Conservation (phyloP, 768 basidiomycete genomes). For the Lentinula guzmanii region DNA sequence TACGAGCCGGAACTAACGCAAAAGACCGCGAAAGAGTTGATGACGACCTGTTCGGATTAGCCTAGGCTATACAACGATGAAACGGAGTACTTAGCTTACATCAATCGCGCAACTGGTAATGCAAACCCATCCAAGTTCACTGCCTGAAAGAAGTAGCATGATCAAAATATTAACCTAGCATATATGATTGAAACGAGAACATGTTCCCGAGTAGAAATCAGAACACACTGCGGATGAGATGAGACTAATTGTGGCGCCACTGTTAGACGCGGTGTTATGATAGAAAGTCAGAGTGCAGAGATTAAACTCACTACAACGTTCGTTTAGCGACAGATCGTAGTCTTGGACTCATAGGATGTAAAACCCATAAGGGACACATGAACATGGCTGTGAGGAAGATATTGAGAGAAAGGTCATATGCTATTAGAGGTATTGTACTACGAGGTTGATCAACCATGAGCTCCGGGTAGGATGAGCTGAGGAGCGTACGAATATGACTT, state of each 20-base stretch:
- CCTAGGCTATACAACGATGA: neutral
- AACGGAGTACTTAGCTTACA: neutral
- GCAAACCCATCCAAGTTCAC: slow-evolving; percentile 4
- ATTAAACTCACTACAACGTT: neutral
- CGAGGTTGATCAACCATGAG: neutral
- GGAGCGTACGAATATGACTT: neutral
- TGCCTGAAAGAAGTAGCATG: neutral
- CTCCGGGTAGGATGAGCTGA: neutral
- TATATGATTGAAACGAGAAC: neutral
- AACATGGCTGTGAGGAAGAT: slow-evolving; percentile 6
- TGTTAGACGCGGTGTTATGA: neutral
- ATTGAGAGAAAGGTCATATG: slow-evolving; percentile 3
- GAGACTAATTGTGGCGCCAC: slow-evolving; percentile 3
- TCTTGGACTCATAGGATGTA: slow-evolving; percentile 3
- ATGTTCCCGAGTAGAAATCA: neutral
- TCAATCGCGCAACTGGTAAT: neutral
- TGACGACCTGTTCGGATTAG: neutral
- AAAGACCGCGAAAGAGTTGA: slow-evolving; percentile 1
- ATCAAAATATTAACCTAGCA: neutral
- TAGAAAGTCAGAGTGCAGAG: neutral
- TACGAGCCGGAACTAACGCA: neutral
- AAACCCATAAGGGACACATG: slow-evolving; percentile 2
- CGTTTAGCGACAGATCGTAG: slow-evolving; percentile 3
- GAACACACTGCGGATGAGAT: neutral
- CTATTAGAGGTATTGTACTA: neutral